Evolutionary conservation across 768 basidiomycete species (phyloP), one percentile per base, ranked within the genome.

Genomic region (Pleurotus djamor): DNA sequence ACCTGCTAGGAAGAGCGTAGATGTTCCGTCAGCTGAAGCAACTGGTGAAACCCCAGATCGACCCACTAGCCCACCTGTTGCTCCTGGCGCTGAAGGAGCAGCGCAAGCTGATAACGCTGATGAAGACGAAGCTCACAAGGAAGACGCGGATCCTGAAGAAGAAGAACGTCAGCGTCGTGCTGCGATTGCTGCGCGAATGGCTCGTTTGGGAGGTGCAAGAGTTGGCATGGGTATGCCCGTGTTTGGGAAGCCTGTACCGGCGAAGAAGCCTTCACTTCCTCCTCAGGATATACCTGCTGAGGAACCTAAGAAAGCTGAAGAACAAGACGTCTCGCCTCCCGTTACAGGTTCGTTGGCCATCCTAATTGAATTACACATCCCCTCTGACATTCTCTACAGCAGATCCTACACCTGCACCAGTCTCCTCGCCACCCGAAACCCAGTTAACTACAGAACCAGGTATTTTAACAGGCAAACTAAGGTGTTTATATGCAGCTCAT

Each of bases 161-260:
- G 88, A 90, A 63, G 89, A 91, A 65, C 78, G 88, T 57, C 88
- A 91, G 67, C 83, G 89, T 48, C 84, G 95, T 45, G 91, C 93
- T 4, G 88, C 91, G 9, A 88, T 98, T 67, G 93, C 94, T 35
- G 94, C 94, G 21, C 83, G 94, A 48, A 94, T 98, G 93, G 94
- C 94, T 44, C 88, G 89, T 60, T 80, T 98, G 14, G 96, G 96
- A 33, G 96, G 94, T 50, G 84, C 92, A 12, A 78, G 88, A 57
- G 76, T 94, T 21, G 92, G 91, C 4, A 90, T 96, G 89, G 83
- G 78, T 1, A 87, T 88, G 1, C 88, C 91, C 51, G 75, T 88
- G 60, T 86, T 92, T 72, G 86, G 83, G 12, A 78, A 78, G 61
- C 74, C 75, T 57, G 72, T 76, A 17, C 70, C 73, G 49, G 71